phyloP scores from a whole-genome alignment of 2,329 filamentous ascomycete species.

The Claviceps cyperi region DNA sequence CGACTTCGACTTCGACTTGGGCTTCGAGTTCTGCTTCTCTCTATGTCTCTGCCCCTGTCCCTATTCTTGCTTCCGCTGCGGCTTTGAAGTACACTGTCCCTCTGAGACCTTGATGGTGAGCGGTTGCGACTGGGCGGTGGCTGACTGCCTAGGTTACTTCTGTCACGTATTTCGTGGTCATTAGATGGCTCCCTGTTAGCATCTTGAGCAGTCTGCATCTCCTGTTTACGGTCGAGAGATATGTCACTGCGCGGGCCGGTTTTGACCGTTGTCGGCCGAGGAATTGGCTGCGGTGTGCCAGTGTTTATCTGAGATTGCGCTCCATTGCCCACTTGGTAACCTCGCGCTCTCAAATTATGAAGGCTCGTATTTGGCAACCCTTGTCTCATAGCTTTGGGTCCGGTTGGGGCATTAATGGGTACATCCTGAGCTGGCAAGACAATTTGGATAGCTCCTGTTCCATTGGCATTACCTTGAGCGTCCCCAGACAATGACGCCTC shows the following conservation, averaged over 20 bases:
- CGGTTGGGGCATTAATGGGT: constrained; percentile 67
- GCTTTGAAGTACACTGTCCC: constrained; percentile 16
- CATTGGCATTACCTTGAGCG: constrained; percentile 16
- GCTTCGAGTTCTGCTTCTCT: constrained; percentile 14
- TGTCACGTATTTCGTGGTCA: constrained; percentile 14
- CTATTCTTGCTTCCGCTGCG: constrained; percentile 15
- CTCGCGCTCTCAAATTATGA: constrained; percentile 44
- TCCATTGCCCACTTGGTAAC: constrained; percentile 31
- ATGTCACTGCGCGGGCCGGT: constrained; percentile 29
- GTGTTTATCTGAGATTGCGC: constrained; percentile 17
- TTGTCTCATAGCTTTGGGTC: constrained; percentile 87
- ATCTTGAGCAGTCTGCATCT: constrained; percentile 15
- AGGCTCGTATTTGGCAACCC: constrained; percentile 72
- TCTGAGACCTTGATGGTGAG: constrained; percentile 21
- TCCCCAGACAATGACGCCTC: constrained; percentile 15
- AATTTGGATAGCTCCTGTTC: constrained; percentile 17
- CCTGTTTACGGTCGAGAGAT: constrained; percentile 25
- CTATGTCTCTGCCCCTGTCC: not conserved
- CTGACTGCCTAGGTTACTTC: constrained; percentile 10
- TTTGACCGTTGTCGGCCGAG: constrained; percentile 5
- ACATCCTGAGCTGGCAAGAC: constrained; percentile 23
- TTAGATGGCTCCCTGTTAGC: constrained; percentile 19
- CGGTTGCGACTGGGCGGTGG: constrained; percentile 9
- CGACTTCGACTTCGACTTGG: constrained; percentile 8
- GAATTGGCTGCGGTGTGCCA: constrained; percentile 3